Base-by-base conservation (phyloP, 1,284 basidiomycete genomes). In the Ustilago hordei region DNA sequence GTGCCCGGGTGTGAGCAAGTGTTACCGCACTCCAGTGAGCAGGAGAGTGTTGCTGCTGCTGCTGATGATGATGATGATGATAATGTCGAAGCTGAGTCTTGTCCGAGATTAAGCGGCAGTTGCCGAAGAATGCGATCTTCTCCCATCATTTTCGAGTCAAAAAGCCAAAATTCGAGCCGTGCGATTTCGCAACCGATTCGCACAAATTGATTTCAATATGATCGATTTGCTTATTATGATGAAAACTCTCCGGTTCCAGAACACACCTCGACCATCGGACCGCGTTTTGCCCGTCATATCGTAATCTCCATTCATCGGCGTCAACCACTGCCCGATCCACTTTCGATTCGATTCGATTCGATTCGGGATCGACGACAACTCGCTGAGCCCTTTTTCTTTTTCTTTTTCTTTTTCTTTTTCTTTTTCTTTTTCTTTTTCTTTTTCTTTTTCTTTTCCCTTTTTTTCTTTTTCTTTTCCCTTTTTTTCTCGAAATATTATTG, bases 81-180 rank as follows among this genome's bases (percentile, higher is more conserved):
- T 36, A 41, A 47, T 57, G 55, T 31, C 31, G 41, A 57, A 39
- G 32, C 32, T 50, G 48, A 50, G 45, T 48, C 45, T 48, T 48
- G 48, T 34, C 48, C 31, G 48, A 50, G 48, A 34, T 50, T 50
- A 34, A 50, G 48, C 48, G 48, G 48, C 48, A 50, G 48, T 50
- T 50, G 28, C 48, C 48, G 48, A 50, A 50, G 23, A 28, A 28
- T 28, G 23, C 23, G 23, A 28, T 28, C 15, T 28, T 50, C 48
- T 50, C 48, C 28, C 48, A 28, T 50, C 28, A 50, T 31, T 45
- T 45, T 45, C n/a, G 12, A 17, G 12, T 17, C 36, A 38, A 38
- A 38, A 9, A 12, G 7, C 39, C 39, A 17, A 41, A 41, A 13
- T 41, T 41, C 17, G 23, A 28, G 23, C 23, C 23, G 23, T 28